Percentiles rank a stretch among this genome's conserved stretches.
Evolutionary conservation across 495 filamentous ascomycete species (phyloP).

Genomic region (Podospora anserina): DNA sequence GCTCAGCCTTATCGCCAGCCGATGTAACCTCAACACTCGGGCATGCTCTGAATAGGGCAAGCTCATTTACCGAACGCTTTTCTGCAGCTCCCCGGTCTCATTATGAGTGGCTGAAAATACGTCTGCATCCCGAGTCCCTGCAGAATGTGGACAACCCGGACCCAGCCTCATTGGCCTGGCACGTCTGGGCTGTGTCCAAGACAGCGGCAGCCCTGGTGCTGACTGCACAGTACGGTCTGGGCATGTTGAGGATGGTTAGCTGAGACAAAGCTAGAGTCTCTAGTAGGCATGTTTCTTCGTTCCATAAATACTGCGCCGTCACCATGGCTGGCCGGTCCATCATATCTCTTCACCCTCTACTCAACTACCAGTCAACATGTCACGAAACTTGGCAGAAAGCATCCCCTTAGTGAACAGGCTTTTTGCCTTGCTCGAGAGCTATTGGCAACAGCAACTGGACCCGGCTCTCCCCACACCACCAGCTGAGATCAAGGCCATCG

Average conservation of each 20-base stretch:
- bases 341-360: not conserved
- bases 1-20: not conserved
- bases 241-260: not conserved
- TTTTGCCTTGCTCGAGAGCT: slow-evolving; percentile 15
- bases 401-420: slow-evolving; percentile 13
- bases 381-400: not conserved
- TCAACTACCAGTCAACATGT: slow-evolving; percentile 11
- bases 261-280: not conserved
- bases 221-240: not conserved
- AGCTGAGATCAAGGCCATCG: slow-evolving; percentile 11
- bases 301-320: not conserved
- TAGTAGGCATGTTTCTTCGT: not conserved
- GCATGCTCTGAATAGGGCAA: not conserved
- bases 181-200: not conserved
- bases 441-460: slow-evolving; percentile 21
- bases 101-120: not conserved
- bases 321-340: not conserved
- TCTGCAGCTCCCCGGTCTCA: not conserved
- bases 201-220: not conserved
- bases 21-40: not conserved
- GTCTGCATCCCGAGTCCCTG: not conserved
- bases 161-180: not conserved
- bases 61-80: not conserved
- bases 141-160: not conserved
- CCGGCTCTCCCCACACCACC: slow-evolving; percentile 23